phyloP scores from a whole-genome alignment of 1,139 yeast species.

The Candida sp. region DNA sequence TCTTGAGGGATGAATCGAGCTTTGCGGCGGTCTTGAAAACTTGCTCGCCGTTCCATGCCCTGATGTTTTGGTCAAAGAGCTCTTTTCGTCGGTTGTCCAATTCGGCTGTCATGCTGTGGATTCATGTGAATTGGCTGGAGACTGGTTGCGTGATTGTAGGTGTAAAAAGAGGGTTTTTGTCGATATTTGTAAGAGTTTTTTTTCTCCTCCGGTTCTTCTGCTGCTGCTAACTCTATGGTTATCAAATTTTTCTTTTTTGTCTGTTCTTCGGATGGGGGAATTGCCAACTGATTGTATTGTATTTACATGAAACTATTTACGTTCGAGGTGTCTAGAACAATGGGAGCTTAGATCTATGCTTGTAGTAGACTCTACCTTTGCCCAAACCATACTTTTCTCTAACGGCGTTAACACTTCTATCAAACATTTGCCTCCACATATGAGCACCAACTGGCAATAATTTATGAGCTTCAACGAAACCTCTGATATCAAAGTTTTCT shows the following conservation, averaged over 20 bases:
- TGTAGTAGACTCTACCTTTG: slow-evolving; percentile 74
- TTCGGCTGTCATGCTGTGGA: slow-evolving; percentile 13
- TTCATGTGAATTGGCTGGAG: neutral
- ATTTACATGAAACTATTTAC: slow-evolving; percentile 3
- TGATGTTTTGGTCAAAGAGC: slow-evolving; percentile 44
- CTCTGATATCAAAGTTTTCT: slow-evolving; percentile 71
- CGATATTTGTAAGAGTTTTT: neutral
- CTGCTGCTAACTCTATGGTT: neutral
- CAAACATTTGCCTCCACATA: slow-evolving; percentile 89
- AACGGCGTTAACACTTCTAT: slow-evolving; percentile 69
- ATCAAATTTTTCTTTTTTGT: neutral
- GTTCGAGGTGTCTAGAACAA: neutral
- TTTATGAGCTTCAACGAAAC: slow-evolving; percentile 56
- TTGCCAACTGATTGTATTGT: neutral
- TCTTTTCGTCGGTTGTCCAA: slow-evolving; percentile 21
- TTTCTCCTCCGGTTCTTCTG: neutral
- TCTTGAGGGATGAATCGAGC: slow-evolving; percentile 80
- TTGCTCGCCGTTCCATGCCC: slow-evolving; percentile 59
- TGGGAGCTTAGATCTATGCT: slow-evolving; percentile 43
- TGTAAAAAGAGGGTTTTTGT: neutral
- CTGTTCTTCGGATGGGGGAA: neutral
- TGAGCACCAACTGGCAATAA: slow-evolving; percentile 89
- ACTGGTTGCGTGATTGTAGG: neutral
- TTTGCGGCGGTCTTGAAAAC: slow-evolving; percentile 31
- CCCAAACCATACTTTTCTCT: slow-evolving; percentile 76